Conservation (phyloP, 2,329 filamentous ascomycete species). For the Tolypocladium album region DNA sequence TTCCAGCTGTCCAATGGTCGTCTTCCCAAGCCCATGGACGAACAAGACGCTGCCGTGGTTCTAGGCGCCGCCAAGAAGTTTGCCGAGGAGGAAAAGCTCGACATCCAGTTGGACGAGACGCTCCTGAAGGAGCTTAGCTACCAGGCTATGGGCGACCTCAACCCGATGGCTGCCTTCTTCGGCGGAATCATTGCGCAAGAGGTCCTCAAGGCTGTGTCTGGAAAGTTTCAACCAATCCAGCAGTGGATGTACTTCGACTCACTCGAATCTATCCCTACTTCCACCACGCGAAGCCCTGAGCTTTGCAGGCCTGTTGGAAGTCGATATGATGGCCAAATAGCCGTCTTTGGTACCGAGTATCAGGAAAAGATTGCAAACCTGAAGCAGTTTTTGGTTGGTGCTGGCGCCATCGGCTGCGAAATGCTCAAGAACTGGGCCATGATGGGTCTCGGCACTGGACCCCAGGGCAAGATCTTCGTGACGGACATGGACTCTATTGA, state of each 20-base stretch:
- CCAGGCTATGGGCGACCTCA: slow-evolving; percentile 84
- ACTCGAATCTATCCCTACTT: slow-evolving; percentile 82
- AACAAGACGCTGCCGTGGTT: slow-evolving; percentile 71
- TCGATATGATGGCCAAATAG: slow-evolving; percentile 94
- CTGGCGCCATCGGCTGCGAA: slow-evolving; percentile 94
- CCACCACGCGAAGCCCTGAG: slow-evolving; percentile 66
- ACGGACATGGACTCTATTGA: slow-evolving; percentile 99
- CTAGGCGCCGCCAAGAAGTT: slow-evolving; percentile 66
- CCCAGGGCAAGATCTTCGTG: slow-evolving; percentile 78
- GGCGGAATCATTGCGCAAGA: slow-evolving; percentile 91
- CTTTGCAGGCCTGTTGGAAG: slow-evolving; percentile 75
- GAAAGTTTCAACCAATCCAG: slow-evolving; percentile 91
- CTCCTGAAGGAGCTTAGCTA: slow-evolving; percentile 87
- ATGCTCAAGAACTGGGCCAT: slow-evolving; percentile 99
- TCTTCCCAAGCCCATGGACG: slow-evolving; percentile 73
- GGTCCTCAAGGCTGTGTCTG: slow-evolving; percentile 90
- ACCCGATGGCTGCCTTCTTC: slow-evolving; percentile 88
- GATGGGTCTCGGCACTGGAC: slow-evolving; percentile 87
- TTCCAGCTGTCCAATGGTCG: slow-evolving; percentile 68
- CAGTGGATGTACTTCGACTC: slow-evolving; percentile 98
- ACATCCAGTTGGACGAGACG: slow-evolving; percentile 78
- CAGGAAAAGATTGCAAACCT: slow-evolving; percentile 89
- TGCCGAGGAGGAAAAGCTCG: slow-evolving; percentile 55
- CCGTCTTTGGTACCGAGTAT: slow-evolving; percentile 86
- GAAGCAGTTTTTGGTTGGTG: slow-evolving; percentile 88